Conservation (phyloP, 208 protist species). For the Giardia duodenalis region DNA sequence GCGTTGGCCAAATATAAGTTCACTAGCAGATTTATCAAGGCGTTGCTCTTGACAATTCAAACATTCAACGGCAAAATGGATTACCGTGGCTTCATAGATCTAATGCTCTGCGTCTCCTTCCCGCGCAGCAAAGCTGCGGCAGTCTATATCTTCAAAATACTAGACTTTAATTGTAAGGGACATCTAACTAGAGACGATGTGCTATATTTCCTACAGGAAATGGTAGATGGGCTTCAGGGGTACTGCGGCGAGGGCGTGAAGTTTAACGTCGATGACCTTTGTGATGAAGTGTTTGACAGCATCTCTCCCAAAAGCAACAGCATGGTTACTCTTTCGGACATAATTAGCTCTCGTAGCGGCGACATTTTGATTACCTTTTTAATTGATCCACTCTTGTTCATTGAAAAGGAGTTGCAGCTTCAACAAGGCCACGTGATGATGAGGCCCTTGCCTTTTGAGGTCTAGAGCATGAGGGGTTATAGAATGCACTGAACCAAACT, state of each 20-base stretch:
- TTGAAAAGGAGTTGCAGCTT: background rate
- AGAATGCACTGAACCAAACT: too few relatives aligned
- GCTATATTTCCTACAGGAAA: background rate
- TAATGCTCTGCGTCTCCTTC: background rate
- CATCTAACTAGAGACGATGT: background rate
- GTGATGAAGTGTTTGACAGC: background rate
- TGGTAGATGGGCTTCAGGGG: background rate
- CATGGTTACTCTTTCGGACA: background rate
- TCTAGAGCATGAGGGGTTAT: too few relatives aligned
- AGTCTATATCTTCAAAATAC: background rate
- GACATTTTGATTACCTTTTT: background rate
- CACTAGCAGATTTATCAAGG: background rate
- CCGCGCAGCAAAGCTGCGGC: background rate
- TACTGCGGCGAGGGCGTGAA: background rate
- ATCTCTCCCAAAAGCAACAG: background rate
- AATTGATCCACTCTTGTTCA: background rate
- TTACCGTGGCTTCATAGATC: conserved; percentile 4
- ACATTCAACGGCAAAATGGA: background rate
- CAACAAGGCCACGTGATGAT: conserved; percentile 8
- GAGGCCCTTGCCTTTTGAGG: background rate
- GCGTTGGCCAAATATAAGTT: background rate
- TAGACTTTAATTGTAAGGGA: background rate
- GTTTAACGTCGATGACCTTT: background rate
- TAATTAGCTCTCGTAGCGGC: background rate
- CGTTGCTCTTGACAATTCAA: background rate